Evolutionary conservation across 257 asterid genomes (phyloP).

Genomic region (Nemophila menziesii): DNA sequence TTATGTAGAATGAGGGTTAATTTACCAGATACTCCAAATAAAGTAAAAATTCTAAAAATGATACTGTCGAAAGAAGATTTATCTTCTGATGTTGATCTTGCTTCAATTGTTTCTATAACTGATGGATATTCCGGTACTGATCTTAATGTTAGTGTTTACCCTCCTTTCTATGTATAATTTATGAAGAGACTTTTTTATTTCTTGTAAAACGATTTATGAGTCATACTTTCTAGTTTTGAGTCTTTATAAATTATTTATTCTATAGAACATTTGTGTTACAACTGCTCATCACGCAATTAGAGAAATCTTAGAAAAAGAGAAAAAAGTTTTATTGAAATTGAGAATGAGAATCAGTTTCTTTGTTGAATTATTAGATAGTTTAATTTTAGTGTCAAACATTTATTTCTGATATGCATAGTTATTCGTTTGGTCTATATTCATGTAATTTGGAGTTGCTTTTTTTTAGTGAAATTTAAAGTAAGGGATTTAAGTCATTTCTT

Average conservation of each 20-base stretch:
- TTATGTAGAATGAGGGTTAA: slow-evolving; percentile 21
- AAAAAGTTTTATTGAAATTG: too few relatives aligned
- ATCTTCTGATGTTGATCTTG: slow-evolving; percentile 21
- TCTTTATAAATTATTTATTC: slow-evolving; percentile 1
- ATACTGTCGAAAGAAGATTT: too few relatives aligned
- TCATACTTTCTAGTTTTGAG: neutral
- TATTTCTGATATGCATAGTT: too few relatives aligned
- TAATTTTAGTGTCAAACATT: too few relatives aligned
- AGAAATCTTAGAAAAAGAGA: slow-evolving; percentile 22
- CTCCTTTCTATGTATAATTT: too few relatives aligned
- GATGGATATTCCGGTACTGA: slow-evolving; percentile 28
- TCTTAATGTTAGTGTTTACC: slow-evolving; percentile 25
- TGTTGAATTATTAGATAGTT: too few relatives aligned
- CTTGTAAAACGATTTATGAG: neutral
- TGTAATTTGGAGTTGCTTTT: too few relatives aligned
- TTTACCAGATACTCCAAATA: slow-evolving; percentile 20
- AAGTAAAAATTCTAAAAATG: slow-evolving; percentile 21
- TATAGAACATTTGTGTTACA: slow-evolving; percentile 22
- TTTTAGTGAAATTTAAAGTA: too few relatives aligned
- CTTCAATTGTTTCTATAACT: slow-evolving; percentile 22
- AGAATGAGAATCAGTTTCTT: too few relatives aligned
- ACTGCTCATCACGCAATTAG: slow-evolving; percentile 24
- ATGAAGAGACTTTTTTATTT: neutral
- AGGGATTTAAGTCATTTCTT: too few relatives aligned
- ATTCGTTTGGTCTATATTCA: too few relatives aligned